Base-by-base conservation (phyloP, 345 rosid genomes). In the Cardamine chenopodiifolia region DNA sequence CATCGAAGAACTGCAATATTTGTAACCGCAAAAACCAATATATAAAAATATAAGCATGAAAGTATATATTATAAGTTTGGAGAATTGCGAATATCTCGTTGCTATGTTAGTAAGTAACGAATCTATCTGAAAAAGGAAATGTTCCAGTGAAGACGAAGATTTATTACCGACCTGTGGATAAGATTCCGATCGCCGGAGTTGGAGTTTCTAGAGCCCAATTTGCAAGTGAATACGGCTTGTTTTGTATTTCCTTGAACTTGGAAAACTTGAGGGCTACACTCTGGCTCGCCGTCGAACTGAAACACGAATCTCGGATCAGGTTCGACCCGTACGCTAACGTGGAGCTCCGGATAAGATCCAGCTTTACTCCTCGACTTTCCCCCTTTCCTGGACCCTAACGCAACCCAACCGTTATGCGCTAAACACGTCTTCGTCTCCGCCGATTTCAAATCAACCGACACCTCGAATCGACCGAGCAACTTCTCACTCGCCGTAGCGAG, bases 181-280 rank as follows among this genome's bases (percentile, higher is more conserved):
- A 78, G 81, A 78, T 66, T 78, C 34, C 96, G 79, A 74, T 95
- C 99, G 5, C 50, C 73, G 64, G 81, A 78, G 4, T 73, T 70
- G 0, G 86, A 64, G 68, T 78, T 84, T 37, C 96, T 84, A 68
- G 86, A 84, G 29, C 89, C 86, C 77, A 95, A 95, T 70, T 95
- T 95, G 92, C 97, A 92, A 62, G 97, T 91, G 80, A 95, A 95
- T 12, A 95, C 99, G 0, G 99, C 93, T 65, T 95, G 97, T 62
- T 81, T 90, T 7, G 83, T 86, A 69, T 77, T 87, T 62, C 97
- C 97, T 52, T 92, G 97, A 40, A 95, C 93, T 76, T 89, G 99
- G 31, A 90, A 92, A 59, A 95, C 89, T 86, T 88, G 99, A 11
- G 99, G 99, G 52, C 97, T 95, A 25, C 97, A 89, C 85, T 89